Conservation (phyloP, 441 rosid species). For the Geranium incanum region DNA sequence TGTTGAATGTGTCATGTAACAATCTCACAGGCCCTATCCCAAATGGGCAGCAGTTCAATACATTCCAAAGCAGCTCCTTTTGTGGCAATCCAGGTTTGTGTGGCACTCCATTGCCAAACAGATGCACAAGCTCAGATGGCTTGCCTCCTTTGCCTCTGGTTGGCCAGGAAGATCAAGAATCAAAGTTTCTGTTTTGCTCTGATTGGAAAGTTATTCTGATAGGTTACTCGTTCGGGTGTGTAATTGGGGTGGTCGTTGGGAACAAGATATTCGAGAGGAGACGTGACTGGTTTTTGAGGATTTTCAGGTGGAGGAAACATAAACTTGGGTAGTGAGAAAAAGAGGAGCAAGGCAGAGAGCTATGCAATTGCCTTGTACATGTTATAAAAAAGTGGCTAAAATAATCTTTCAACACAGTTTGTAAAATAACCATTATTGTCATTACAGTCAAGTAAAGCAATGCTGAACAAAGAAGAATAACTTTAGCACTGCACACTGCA, state of each 20-base stretch:
- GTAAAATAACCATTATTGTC: not conserved
- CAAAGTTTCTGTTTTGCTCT: not conserved
- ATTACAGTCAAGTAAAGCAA: not conserved
- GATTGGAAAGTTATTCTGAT: not conserved
- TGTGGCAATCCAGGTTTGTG: not conserved
- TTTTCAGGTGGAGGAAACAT: conserved; percentile 4
- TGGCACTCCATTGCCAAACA: not conserved
- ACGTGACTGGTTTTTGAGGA: not conserved
- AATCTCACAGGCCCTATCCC: not conserved
- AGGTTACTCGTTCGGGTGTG: not conserved
- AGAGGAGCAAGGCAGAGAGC: not conserved
- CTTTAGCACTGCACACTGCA: not conserved
- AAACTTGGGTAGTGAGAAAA: not conserved
- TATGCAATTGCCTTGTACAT: too few relatives aligned
- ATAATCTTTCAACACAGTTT: not conserved
- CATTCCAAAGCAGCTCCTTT: not conserved
- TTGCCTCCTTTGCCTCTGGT: not conserved
- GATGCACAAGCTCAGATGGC: not conserved
- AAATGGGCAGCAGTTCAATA: not conserved
- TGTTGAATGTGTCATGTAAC: not conserved
- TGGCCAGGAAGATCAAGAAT: not conserved
- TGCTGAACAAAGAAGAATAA: not conserved
- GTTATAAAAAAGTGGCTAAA: not conserved
- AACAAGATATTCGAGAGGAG: not conserved
- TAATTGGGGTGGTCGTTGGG: not conserved